Conservation (phyloP, 805 yeast species). For the Wickerhamiella nectarea region DNA sequence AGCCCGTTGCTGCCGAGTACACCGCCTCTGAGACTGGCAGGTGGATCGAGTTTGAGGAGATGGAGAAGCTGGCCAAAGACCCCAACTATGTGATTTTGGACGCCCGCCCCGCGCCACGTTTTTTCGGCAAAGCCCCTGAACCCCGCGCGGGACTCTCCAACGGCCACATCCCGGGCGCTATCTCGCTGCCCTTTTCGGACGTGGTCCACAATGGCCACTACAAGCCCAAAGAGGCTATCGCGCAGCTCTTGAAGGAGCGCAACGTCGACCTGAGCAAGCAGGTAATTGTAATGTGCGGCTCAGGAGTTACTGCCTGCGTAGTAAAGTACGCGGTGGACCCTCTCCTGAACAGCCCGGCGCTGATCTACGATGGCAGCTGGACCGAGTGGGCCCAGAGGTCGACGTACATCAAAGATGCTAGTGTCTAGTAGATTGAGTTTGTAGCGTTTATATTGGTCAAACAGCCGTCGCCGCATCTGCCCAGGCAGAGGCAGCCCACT, state of each 20-base stretch:
- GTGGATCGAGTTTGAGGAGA: conserved; percentile 43
- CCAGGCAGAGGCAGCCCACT: too few relatives aligned
- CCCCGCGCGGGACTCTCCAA: conserved; percentile 79
- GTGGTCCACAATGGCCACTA: conserved; percentile 40
- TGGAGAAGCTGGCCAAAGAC: conserved; percentile 41
- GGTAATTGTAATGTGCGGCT: conserved; percentile 81
- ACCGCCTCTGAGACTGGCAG: conserved; percentile 21
- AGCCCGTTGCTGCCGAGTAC: conserved; percentile 18
- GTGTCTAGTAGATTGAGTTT: not conserved
- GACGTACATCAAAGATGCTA: not conserved
- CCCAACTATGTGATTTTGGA: conserved; percentile 7
- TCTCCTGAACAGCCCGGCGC: conserved; percentile 33
- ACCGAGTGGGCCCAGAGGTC: conserved; percentile 49
- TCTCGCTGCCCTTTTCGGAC: conserved; percentile 58
- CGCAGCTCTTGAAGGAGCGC: conserved; percentile 33
- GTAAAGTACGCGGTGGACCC: conserved; percentile 58
- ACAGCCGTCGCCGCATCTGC: too few relatives aligned
- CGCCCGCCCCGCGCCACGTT: conserved; percentile 35
- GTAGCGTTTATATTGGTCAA: too few relatives aligned
- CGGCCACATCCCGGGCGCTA: conserved; percentile 80
- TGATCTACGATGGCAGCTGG: conserved; percentile 59
- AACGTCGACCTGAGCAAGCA: conserved; percentile 37
- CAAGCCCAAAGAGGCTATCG: conserved; percentile 35
- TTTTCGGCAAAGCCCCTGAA: conserved; percentile 69
- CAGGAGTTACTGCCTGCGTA: conserved; percentile 91